Percentiles rank a stretch among this genome's conserved stretches.
These are phyloP conservation scores for Zygosaccharomyces rouxii DNA, from an alignment of 805 yeast genomes.

Conservation along the genomic window DNA sequence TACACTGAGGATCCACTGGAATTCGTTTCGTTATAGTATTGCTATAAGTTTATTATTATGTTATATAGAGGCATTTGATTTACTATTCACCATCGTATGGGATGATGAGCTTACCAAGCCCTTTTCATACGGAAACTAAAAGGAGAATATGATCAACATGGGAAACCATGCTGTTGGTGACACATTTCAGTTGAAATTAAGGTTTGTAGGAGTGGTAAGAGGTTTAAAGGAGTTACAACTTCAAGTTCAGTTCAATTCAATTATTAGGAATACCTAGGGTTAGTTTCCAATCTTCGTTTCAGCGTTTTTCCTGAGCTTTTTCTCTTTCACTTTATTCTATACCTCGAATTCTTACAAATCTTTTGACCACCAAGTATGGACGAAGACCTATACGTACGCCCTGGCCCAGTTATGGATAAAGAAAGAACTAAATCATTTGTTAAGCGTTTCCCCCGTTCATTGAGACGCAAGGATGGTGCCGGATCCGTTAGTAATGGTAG, in stretches of 20 bases:
- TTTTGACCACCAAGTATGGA: conserved; percentile 7
- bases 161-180: not conserved
- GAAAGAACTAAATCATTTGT: conserved; percentile 27
- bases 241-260: not conserved
- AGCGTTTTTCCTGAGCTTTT: not conserved
- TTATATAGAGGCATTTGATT: not conserved
- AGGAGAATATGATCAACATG: conserved; percentile 6
- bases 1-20: not conserved
- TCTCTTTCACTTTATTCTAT: not conserved
- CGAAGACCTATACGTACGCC: conserved; percentile 13
- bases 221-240: not conserved
- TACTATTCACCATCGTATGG: not conserved
- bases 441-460: conserved; percentile 17
- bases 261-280: not conserved
- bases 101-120: not conserved
- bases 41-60: not conserved
- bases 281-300: not conserved
- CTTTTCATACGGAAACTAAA: conserved; percentile 3
- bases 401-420: conserved; percentile 18
- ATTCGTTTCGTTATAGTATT: not conserved
- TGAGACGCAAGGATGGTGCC: conserved; percentile 10
- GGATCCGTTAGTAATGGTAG: conserved; percentile 7
- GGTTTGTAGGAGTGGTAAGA: not conserved
- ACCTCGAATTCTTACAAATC: not conserved
- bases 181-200: not conserved